Conservation (phyloP, 108 stramenopile genomes). For the Stephanodiscus minutulus region DNA sequence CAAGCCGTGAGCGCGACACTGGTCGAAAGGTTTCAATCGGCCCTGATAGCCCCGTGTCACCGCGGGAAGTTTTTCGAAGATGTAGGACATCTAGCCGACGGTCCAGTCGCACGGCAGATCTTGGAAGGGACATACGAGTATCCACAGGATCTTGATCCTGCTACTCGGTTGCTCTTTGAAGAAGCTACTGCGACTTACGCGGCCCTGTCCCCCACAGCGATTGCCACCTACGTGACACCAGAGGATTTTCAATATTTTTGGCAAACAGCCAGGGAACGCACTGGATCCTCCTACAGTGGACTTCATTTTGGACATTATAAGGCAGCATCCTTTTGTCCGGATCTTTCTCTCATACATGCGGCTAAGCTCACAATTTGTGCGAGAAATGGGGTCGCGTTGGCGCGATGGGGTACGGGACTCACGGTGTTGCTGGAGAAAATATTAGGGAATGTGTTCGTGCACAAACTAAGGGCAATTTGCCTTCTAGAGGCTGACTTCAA, state of each 20-base stretch:
- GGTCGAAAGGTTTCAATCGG: conserved; percentile 17
- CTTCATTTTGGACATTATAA: conserved; percentile 30
- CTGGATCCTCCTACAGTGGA: conserved; percentile 9
- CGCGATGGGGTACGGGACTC: conserved; percentile 14
- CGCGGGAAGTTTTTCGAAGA: conserved; percentile 12
- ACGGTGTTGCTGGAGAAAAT: conserved; percentile 36
- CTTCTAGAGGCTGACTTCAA: conserved; percentile 41
- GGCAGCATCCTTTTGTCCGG: not conserved
- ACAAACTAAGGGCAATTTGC: conserved; percentile 31
- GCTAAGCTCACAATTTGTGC: conserved; percentile 3
- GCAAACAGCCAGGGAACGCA: conserved; percentile 3
- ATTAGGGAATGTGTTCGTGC: conserved; percentile 15
- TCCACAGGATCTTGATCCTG: conserved; percentile 8
- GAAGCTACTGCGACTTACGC: not conserved
- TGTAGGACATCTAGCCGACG: conserved; percentile 10
- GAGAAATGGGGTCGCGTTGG: conserved; percentile 1
- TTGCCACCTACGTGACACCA: not conserved
- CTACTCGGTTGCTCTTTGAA: not conserved
- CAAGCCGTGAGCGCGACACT: too few relatives aligned
- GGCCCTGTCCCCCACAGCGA: not conserved
- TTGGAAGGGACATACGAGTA: conserved; percentile 24
- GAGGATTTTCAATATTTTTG: conserved; percentile 30
- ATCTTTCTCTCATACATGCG: conserved; percentile 16
- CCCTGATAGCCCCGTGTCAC: not conserved
- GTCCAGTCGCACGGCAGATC: not conserved